Base-by-base conservation (phyloP, 208 protist species). In the Leishmania gerbilli region DNA sequence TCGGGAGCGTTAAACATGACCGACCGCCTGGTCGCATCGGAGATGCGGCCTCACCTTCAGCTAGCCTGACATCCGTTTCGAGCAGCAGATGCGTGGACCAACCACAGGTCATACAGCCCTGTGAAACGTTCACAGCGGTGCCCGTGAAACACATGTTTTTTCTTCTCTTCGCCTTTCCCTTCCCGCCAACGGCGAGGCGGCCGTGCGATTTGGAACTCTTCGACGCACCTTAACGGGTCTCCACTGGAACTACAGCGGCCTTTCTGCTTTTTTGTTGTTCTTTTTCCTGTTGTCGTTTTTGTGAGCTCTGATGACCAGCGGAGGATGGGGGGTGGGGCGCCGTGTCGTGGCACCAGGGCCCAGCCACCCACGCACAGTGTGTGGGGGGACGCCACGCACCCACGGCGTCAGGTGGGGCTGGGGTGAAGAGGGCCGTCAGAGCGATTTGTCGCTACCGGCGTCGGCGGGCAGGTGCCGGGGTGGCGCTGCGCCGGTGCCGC, bases 11-110 rank as follows among this genome's bases (percentile, higher is more conserved):
- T 15, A 21, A 79, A 69, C 0, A 53, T 17, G 17, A 77, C 3
- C 27, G 65, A 81, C 19, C 58, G 27, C 2, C 55, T 53, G 7
- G 64, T 77, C 21, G 7, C n/a, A 31, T 7, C 55, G 1, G 78
- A 86, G 17, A 83, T 77, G 4, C 31, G 58, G 45, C 74, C 75
- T 9, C 83, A 83, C 13, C 67, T 74, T 13, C 71, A 68, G 4
- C 51, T 80, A 56, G 76, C 49, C 64, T 19, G 51, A 11, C 51
- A n/a, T 17, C 49, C 21, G 34, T 31, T 56, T 37, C 51, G 1
- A 9, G 55, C 60, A 19, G 27, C 40, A 19, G 64, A 62, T 8
- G 53, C 42, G 53, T 78, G 62, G 47, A 62, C 2, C 56, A 77
- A n/a, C 15, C 53, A 2, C 15, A 40, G 2, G 37, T 75, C 24